phyloP scores from a whole-genome alignment of 164 flowering plant genomes.

The Cinnamomum chago region DNA sequence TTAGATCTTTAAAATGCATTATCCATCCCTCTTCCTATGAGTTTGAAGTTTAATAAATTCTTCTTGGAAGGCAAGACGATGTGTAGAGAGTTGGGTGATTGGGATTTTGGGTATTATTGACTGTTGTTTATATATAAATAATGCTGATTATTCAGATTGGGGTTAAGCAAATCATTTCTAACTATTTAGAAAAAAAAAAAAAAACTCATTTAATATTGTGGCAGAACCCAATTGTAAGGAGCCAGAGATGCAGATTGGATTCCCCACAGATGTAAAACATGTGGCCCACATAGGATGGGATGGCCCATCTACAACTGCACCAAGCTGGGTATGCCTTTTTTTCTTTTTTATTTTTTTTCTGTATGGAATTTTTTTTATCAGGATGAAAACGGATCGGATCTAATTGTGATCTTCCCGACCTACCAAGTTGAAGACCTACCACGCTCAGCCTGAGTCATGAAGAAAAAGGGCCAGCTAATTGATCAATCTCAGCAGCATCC shows the following conservation, averaged over 20 bases:
- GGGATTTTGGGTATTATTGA: background rate
- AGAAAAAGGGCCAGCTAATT: background rate
- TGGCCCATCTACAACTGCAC: conserved; percentile 58
- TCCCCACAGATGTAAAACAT: conserved; percentile 78
- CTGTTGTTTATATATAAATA: background rate
- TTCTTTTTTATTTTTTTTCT: too few species aligned
- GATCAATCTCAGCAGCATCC: background rate
- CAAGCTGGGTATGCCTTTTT: conserved; percentile 56
- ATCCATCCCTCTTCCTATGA: too few species aligned
- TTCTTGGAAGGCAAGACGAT: too few species aligned
- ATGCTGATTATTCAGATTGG: background rate
- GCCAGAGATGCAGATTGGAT: conserved; percentile 67
- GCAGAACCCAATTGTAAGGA: conserved; percentile 37
- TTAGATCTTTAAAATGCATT: too few species aligned
- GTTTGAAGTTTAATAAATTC: too few species aligned
- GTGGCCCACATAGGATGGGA: conserved; percentile 77
- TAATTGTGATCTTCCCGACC: background rate
- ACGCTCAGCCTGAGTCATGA: background rate
- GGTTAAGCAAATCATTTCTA: background rate
- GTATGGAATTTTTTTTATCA: background rate
- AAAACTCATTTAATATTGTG: background rate
- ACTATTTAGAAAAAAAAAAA: background rate
- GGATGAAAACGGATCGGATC: background rate
- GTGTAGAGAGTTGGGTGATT: background rate
- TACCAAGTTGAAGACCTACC: background rate